Base-by-base conservation (phyloP, 23 red algal species). In the Agarophyton chilense region DNA sequence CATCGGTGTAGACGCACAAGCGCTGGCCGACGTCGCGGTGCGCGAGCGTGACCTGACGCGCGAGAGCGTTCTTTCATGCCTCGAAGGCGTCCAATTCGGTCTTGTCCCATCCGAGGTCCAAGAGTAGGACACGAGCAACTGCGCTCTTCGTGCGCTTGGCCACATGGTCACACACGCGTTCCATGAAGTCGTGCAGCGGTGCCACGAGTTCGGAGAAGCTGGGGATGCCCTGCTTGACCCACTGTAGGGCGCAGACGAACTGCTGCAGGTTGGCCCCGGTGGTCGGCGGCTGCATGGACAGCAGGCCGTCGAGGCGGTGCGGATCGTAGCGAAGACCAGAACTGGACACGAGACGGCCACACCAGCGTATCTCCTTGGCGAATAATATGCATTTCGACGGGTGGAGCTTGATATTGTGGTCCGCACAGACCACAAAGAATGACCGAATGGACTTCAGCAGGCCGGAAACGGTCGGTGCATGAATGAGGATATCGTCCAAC, bases 211-310 rank as follows among this genome's bases (percentile, higher is more conserved):
- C 52, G n/a, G 67, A 40, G 67, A 89, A 89, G 35, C 57, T 60
- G 0, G 84, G 67, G 52, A 89, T 89, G 29, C 66, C 41, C 41
- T 77, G 67, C 84, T 89, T 89, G 84, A 89, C 33, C 66, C 67
- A 89, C 25, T 89, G 67, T 29, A 89, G 55, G 34, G 84, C 84
- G 62, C 84, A 77, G 44, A 78, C 17, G 71, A 89, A 89, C 50
- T 89, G 54, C 33, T 79, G 86, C 13, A 90, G 70, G 1, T 79
- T 12, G 19, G 38, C 72, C 43, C 86, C 86, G 26, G 53, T 44
- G 28, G 86, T 78, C 10, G 86, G 70, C 10, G 70, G 75, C 47
- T 90, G 72, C 86, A 80, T 79, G 21, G 36, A 14, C 12, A 90
- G 52, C 24, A 79, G 46, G 31, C 46, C 72, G 10, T 78, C 55